phyloP scores from a whole-genome alignment of 352 stramenopile species.

The Pythium chondricola region DNA sequence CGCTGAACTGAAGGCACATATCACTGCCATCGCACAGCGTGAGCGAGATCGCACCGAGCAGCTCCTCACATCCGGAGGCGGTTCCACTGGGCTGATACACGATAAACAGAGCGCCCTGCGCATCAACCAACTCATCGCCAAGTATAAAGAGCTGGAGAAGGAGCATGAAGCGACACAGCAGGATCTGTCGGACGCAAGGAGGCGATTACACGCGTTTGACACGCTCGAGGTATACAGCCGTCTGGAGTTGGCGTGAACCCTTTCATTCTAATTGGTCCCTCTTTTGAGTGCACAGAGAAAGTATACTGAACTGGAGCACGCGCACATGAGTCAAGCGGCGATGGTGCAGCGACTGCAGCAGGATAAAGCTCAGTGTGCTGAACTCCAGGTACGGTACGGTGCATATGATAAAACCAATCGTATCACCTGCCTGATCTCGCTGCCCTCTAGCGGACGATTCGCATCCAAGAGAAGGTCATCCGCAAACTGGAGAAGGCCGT shows the following conservation, averaged over 20 bases:
- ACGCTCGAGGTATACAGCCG: slow-evolving; percentile 31
- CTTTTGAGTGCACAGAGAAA: slow-evolving; percentile 16
- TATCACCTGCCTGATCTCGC: background rate
- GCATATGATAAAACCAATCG: background rate
- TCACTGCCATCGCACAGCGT: slow-evolving; percentile 26
- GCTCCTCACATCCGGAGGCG: slow-evolving; percentile 13
- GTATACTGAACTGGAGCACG: slow-evolving; percentile 58
- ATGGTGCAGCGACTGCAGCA: slow-evolving; percentile 65
- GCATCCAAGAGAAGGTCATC: slow-evolving; percentile 78
- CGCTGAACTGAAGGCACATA: slow-evolving; percentile 24
- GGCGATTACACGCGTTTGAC: slow-evolving; percentile 19
- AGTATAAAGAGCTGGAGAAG: slow-evolving; percentile 62
- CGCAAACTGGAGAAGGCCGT: slow-evolving; percentile 68
- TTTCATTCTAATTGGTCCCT: background rate
- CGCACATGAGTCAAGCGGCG: slow-evolving; percentile 56
- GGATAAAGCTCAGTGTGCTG: slow-evolving; percentile 38
- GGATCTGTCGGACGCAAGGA: slow-evolving; percentile 31
- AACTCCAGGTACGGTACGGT: slow-evolving; percentile 14
- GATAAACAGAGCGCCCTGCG: slow-evolving; percentile 30
- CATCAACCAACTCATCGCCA: slow-evolving; percentile 44
- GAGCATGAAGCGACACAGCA: slow-evolving; percentile 26
- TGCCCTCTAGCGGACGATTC: slow-evolving; percentile 44
- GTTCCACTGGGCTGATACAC: slow-evolving; percentile 2
- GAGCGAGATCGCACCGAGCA: slow-evolving; percentile 36
- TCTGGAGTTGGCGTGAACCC: background rate